Percentiles rank a stretch among this genome's conserved stretches.
Evolutionary conservation across 148 eudicot species (phyloP).

Genomic region (Rhododendron ferrugineum): DNA sequence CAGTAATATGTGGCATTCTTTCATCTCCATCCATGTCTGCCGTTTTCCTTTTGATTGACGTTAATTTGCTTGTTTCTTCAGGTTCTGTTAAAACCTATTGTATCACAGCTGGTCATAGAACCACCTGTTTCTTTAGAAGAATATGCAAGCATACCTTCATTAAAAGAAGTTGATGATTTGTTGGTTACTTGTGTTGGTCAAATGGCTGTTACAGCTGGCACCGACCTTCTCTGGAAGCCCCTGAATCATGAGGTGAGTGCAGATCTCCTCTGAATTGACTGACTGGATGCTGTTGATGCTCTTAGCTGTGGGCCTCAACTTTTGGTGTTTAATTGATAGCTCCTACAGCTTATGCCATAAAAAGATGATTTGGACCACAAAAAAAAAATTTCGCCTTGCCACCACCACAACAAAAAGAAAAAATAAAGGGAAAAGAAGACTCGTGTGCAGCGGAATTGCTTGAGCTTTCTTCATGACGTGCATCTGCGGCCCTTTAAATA

Average conservation of each 20-base stretch:
- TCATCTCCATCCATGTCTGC: not conserved
- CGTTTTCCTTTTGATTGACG: not conserved
- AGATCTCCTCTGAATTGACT: not conserved
- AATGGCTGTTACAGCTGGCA: slow-evolving; percentile 89
- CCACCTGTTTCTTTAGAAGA: slow-evolving; percentile 64
- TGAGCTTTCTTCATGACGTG: not conserved
- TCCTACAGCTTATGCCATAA: not conserved
- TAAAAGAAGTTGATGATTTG: slow-evolving; percentile 65
- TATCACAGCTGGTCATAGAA: slow-evolving; percentile 60
- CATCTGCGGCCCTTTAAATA: not conserved
- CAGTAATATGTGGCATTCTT: not conserved
- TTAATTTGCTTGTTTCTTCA: slow-evolving; percentile 16
- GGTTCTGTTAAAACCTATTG: slow-evolving; percentile 75
- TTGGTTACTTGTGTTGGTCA: slow-evolving; percentile 82
- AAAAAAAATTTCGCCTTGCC: not conserved
- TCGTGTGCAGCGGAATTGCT: not conserved
- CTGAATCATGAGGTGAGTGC: slow-evolving; percentile 76
- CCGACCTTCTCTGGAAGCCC: slow-evolving; percentile 92
- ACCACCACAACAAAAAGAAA: not conserved
- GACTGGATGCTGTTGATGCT: not conserved
- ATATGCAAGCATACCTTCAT: slow-evolving; percentile 48
- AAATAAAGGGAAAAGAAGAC: no score
- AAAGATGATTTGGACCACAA: not conserved
- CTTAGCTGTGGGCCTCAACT: not conserved
- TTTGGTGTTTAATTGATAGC: not conserved